These are phyloP conservation scores for Stereocaulon alpinum DNA, from an alignment of 495 filamentous ascomycete species.

Conservation along the genomic window DNA sequence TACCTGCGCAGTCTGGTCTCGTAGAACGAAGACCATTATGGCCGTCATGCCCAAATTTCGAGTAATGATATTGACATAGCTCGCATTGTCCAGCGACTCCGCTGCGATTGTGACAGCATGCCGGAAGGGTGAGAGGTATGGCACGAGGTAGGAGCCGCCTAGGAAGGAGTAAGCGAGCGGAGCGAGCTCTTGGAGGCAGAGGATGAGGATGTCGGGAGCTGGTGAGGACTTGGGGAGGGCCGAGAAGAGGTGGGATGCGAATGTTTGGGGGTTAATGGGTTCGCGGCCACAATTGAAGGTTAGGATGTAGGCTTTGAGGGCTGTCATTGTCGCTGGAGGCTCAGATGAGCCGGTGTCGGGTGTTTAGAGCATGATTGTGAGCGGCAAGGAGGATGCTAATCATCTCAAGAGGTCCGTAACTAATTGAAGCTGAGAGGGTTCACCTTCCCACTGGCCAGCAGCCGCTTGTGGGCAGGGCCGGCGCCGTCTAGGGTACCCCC, in stretches of 20 bases:
- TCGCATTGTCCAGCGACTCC: conserved; percentile 20
- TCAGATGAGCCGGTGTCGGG: background rate
- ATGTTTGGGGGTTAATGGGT: conserved; percentile 50
- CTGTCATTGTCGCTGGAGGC: conserved; percentile 30
- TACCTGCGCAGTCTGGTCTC: conserved; percentile 45
- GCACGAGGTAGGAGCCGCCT: conserved; percentile 66
- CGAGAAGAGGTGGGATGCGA: conserved; percentile 62
- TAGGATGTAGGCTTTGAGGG: conserved; percentile 55
- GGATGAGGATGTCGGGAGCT: conserved; percentile 63
- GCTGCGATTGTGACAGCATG: conserved; percentile 62
- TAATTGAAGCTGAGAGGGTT: no score
- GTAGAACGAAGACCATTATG: conserved; percentile 65
- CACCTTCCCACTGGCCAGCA: no score
- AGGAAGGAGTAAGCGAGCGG: conserved; percentile 77
- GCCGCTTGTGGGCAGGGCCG: no score
- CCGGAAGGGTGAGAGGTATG: conserved; percentile 60
- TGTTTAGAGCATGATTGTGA: background rate
- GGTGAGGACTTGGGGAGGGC: conserved; percentile 45
- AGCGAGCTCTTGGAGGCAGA: conserved; percentile 83
- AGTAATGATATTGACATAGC: conserved; percentile 43
- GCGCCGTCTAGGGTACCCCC: no score
- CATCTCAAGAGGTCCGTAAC: background rate
- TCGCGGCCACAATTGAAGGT: conserved; percentile 84
- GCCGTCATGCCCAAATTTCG: conserved; percentile 82
- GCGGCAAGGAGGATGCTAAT: background rate